Evolutionary conservation across 495 filamentous ascomycete genomes (phyloP), one percentile per base, ranked within the genome.

Genomic region (Lindgomyces ingoldianus): DNA sequence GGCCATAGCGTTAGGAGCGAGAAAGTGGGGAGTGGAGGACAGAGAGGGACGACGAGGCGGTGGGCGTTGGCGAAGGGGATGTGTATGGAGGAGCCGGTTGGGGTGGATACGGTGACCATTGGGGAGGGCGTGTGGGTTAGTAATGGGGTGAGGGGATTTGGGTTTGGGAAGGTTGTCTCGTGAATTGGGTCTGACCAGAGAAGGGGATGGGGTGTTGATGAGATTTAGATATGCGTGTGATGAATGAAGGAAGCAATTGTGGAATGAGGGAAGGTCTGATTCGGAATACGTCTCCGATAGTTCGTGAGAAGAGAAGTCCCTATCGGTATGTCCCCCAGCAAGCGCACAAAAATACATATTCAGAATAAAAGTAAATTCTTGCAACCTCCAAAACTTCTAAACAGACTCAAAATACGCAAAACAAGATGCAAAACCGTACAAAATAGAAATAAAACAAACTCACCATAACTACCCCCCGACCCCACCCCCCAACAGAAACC

Each of bases 41-140:
- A 94, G 71, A 80, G 83, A 21, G 92, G 92, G 1, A 95, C 90
- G 27, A 90, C 85, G 14, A 86, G 93, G 70, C 81, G 89, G 68
- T 97, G 91, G 84, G 85, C 89, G 12, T 67, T 97, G 52, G 80
- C 85, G 78, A 57, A 83, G 79, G 36, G 78, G 74, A 77, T 82
- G 77, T 83, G 89, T 72, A 74, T 78, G n/a, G 89, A 95, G 70
- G 79, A 83, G 45, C 69, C 78, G 1, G 78, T 94, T 18, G 69
- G 53, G 10, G 78, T 70, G 1, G 71, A 80, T 18, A 84, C 83
- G 11, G 72, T 96, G 18, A 71, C 83, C 11, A 79, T 90, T 68
- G 89, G 87, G 2, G 91, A 96, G 73, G 81, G 84, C 56, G 88
- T 90, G 64, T 91, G 89, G 87, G 76, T 96, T 60, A 94, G 90